Base-by-base conservation (phyloP, 2,329 filamentous ascomycete genomes). In the Raffaelea ambrosiae region DNA sequence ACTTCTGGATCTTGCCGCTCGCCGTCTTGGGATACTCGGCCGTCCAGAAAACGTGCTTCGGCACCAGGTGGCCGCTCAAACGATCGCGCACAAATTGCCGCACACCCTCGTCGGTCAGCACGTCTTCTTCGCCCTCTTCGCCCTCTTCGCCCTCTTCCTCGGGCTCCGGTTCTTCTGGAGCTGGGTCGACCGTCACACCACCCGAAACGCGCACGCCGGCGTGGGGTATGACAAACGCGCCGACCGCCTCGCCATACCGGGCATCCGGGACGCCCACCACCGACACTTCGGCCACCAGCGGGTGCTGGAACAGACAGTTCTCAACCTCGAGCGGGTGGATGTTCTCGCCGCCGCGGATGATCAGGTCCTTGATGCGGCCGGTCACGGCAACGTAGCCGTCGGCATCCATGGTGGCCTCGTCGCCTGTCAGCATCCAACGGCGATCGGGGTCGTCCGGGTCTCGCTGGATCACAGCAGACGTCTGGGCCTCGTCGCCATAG, bases 1-100 rank as follows among this genome's bases (percentile, higher is more conserved):
- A 96, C 69, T 97, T 96, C 69, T 95, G 88, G 48, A 97, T 90
- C 77, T 98, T 98, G 21, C 91, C 91, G 63, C 88, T 95, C 5
- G 89, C 86, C 33, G 93, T 98, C 76, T 95, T 96, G 19, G 91
- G 91, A 62, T 87, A 94, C n/a, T 81, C 78, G 1, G 83, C 74
- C 0, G 86, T 73, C 77, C 86, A 95, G 61, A 95, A 95, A n/a
- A 97, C 77, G 61, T 91, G 80, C 65, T 86, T 93, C 0, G 91
- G 91, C 46, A 87, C 87, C 61, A 96, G 79, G 64, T 91, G 86
- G 54, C 79, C 80, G 26, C 76, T 78, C 52, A 97, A 63, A 44
- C 74, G 78, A 48, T 72, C 68, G 43, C 76, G 69, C 3, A 96
- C 88, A 87, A 87, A 96, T 1, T 67, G 64, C 58, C 79, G 76